Conservation (phyloP, 2,329 filamentous ascomycete genomes). For the Alternaria rosae region DNA sequence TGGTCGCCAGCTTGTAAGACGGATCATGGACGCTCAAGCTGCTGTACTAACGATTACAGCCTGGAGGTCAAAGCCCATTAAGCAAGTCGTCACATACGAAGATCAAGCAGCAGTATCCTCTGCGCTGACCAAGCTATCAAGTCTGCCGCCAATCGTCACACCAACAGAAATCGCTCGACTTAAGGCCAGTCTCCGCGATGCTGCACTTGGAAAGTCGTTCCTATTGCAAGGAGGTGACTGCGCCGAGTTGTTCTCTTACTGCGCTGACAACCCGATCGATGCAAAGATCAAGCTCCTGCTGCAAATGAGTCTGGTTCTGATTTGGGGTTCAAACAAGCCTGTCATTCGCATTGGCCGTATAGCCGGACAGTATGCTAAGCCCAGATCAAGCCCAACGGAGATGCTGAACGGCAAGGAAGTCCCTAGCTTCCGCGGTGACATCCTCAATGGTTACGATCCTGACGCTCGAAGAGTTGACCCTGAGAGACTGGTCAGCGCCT, state of each 20-base stretch:
- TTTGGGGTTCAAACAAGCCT: constrained; percentile 83
- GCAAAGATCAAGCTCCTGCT: constrained; percentile 95
- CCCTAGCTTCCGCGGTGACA: constrained; percentile 92
- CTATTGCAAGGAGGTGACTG: constrained; percentile 96
- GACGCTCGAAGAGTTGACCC: constrained; percentile 84
- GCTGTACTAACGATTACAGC: constrained; percentile 53
- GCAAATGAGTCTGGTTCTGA: constrained; percentile 95
- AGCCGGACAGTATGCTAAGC: constrained; percentile 98
- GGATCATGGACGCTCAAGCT: no score
- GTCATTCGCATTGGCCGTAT: constrained; percentile 95
- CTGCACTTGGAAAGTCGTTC: constrained; percentile 89
- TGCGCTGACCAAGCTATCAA: constrained; percentile 69
- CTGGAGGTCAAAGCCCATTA: constrained; percentile 81
- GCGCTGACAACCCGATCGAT: constrained; percentile 86
- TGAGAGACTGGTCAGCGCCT: constrained; percentile 83
- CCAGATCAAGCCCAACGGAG: constrained; percentile 87
- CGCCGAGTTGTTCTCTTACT: constrained; percentile 97
- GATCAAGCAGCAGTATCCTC: constrained; percentile 66
- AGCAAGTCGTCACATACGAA: constrained; percentile 75
- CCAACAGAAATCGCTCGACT: constrained; percentile 81
- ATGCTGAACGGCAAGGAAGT: constrained; percentile 79
- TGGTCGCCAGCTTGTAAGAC: constrained; percentile 53
- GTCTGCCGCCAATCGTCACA: constrained; percentile 79
- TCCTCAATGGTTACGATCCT: constrained; percentile 85
- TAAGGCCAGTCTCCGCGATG: constrained; percentile 80